These are phyloP conservation scores for Lactifluus pinguis DNA, from an alignment of 768 basidiomycete species.

Conservation along the genomic window DNA sequence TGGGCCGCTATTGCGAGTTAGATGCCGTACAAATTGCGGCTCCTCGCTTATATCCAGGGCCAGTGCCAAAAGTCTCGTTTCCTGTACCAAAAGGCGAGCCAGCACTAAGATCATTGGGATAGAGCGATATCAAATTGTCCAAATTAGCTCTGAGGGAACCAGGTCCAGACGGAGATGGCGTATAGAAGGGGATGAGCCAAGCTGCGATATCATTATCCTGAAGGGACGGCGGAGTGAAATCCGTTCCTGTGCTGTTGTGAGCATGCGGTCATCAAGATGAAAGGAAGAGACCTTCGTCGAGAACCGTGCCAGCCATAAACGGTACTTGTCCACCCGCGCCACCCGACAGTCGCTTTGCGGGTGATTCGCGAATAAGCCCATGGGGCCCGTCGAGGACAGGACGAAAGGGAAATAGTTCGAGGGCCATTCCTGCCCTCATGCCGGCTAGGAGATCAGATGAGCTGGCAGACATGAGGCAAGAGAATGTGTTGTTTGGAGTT, in stretches of 20 bases:
- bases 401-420: constrained; percentile 27
- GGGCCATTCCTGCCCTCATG: constrained; percentile 21
- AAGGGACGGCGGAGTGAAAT: constrained; percentile 26
- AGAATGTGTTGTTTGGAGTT: constrained; percentile 27
- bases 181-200: constrained; percentile 11
- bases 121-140: constrained; percentile 28
- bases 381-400: constrained; percentile 36
- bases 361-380: constrained; percentile 33
- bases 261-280: background rate
- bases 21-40: constrained; percentile 24
- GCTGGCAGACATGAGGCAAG: constrained; percentile 24
- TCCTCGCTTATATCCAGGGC: constrained; percentile 32
- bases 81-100: constrained; percentile 42
- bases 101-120: constrained; percentile 34
- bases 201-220: background rate
- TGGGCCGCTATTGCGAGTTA: background rate
- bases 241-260: constrained; percentile 25
- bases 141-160: constrained; percentile 18
- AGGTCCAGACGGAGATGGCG: constrained; percentile 14
- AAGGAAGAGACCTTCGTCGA: constrained; percentile 35
- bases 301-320: constrained; percentile 36
- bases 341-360: constrained; percentile 27
- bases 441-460: constrained; percentile 15
- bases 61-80: constrained; percentile 35
- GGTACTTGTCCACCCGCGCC: constrained; percentile 33